These are phyloP conservation scores for Jatropha curcas DNA, from an alignment of 345 rosid species.

Conservation along the genomic window DNA sequence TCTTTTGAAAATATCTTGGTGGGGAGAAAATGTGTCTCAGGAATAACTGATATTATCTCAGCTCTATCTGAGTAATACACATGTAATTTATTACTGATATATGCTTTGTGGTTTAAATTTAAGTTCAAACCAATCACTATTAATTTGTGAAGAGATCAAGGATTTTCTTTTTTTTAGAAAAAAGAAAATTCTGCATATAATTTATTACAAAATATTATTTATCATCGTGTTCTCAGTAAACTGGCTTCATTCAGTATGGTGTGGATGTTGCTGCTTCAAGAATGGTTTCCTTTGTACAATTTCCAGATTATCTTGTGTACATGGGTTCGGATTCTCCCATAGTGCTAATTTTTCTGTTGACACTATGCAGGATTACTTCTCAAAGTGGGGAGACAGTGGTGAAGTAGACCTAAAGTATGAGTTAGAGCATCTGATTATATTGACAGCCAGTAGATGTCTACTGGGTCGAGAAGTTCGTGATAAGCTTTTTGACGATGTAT, in stretches of 20 bases:
- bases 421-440: conserved; percentile 89
- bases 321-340: neutral
- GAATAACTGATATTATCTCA: too few species aligned
- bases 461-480: conserved; percentile 92
- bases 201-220: neutral
- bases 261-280: neutral
- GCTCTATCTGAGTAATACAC: too few species aligned
- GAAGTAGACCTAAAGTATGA: conserved; percentile 89
- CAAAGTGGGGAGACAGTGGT: conserved; percentile 93
- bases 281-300: neutral
- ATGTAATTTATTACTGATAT: neutral
- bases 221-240: neutral
- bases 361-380: conserved; percentile 74
- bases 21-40: too few species aligned
- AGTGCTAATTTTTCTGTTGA: conserved; percentile 10
- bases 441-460: conserved; percentile 98
- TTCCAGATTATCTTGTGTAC: neutral
- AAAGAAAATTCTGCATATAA: neutral
- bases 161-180: too few species aligned
- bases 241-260: neutral
- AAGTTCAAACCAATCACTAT: neutral
- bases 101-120: neutral
- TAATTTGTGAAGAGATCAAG: neutral
- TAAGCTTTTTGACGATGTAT: conserved; percentile 91
- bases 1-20: too few species aligned